Base-by-base conservation (phyloP, 768 basidiomycete species). In the Amyloporia xantha region DNA sequence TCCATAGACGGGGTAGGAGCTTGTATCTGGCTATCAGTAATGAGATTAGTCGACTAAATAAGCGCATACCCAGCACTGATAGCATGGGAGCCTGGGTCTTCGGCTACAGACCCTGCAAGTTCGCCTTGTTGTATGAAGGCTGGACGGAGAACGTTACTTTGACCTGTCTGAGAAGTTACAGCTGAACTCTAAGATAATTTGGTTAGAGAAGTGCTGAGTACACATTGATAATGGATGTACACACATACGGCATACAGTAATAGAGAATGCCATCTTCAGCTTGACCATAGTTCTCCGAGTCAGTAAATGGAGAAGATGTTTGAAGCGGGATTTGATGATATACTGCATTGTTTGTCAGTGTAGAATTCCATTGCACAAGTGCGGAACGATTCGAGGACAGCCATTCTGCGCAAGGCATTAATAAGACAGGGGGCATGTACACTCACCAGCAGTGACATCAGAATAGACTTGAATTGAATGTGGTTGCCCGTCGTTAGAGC, bases 401-500 rank as follows among this genome's bases (percentile, higher is more conserved):
- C 55, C 52, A 56, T 28, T 58, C 54, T 51, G 26, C 39, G 21
- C 20, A 40, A 38, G 27, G 33, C 12, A 20, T n/a, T n/a, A n/a
- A n/a, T n/a, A n/a, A n/a, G n/a, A n/a, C n/a, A n/a, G 19, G 9
- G 39, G 12, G 5, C 13, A 24, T 36, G 13, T 24, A 47, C 10
- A 48, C 58, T 17, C 36, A 68, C 68, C 69, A 51, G 58, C 67
- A 43, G 62, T 69, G 40, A 72, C 64, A 48, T 72, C 71, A 0
- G 68, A 62, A 49, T 71, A 72, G 3, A 72, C 55, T 47, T 71
- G 65, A 4, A 70, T 62, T 10, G 23, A 10, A 49, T 72, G 71
- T 12, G 59, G 21, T 12, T 52, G 52, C 5, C 63, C 66, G 43
- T 72, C 70, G n/a, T 55, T 52, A 0, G 70, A 55, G 4, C 24